Evolutionary conservation across 306 rosid genomes (phyloP).

Genomic region (Quercus ilex): DNA sequence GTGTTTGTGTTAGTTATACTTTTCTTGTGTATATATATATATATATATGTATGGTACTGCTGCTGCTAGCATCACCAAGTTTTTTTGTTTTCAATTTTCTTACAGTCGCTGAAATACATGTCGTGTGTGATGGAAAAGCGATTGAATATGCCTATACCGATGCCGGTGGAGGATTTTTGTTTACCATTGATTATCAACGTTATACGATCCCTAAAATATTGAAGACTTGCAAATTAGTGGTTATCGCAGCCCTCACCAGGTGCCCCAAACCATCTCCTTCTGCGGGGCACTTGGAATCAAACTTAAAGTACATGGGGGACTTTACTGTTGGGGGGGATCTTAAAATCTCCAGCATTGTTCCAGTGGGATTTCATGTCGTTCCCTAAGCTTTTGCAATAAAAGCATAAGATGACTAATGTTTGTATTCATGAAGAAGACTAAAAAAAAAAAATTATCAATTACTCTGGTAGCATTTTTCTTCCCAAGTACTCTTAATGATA

Average conservation of each 20-base stretch:
- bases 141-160: constrained; percentile 21
- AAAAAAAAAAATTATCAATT: no score
- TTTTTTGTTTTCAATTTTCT: not conserved
- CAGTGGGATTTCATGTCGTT: constrained; percentile 2
- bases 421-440: no score
- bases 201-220: constrained; percentile 13
- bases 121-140: constrained; percentile 26
- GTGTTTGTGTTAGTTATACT: no score
- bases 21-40: no score
- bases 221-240: constrained; percentile 21
- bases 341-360: constrained; percentile 12
- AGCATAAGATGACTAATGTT: no score
- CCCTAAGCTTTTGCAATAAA: not conserved
- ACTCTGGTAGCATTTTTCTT: no score
- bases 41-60: no score
- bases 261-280: constrained; percentile 29
- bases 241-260: constrained; percentile 27
- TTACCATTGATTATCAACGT: constrained; percentile 20
- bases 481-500: no score
- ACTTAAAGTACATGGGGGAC: constrained; percentile 3
- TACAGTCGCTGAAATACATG: constrained; percentile 31
- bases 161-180: constrained; percentile 19
- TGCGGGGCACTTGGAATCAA: constrained; percentile 7
- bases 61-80: not conserved
- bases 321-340: constrained; percentile 22